Conservation (phyloP, 176 grass and related monocot species). For the Oryza rufipogon region DNA sequence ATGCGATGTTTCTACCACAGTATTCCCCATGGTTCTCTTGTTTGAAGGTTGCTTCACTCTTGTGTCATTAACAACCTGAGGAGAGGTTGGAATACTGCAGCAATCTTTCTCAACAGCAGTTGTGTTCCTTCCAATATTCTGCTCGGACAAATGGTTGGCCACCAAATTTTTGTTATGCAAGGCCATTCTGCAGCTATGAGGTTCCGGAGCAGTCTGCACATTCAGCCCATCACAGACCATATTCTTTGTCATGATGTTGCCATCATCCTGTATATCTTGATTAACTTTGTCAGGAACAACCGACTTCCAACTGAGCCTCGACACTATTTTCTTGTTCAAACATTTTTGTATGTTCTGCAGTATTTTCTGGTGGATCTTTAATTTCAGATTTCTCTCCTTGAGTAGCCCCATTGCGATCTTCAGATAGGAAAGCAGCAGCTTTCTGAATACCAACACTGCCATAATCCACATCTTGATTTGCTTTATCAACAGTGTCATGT, state of each 20-base stretch:
- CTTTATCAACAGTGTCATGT: slow-evolving; percentile 33
- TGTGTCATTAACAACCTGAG: neutral
- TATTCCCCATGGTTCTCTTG: slow-evolving; percentile 1
- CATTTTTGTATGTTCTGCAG: neutral
- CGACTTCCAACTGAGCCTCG: slow-evolving; percentile 7
- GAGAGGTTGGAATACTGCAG: neutral
- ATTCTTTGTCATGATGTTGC: slow-evolving; percentile 26
- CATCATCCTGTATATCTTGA: slow-evolving; percentile 31
- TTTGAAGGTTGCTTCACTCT: slow-evolving; percentile 3
- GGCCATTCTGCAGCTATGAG: slow-evolving; percentile 29
- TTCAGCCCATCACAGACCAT: neutral
- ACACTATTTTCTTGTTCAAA: slow-evolving; percentile 14
- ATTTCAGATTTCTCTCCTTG: slow-evolving; percentile 39
- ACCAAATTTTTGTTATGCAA: slow-evolving; percentile 38
- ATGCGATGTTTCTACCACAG: slow-evolving; percentile 26
- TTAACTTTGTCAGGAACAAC: slow-evolving; percentile 20
- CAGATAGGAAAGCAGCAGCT: slow-evolving; percentile 21
- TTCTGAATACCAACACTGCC: neutral
- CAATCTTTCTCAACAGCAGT: slow-evolving; percentile 8
- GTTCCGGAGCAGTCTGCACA: slow-evolving; percentile 10
- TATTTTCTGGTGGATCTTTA: slow-evolving; percentile 28
- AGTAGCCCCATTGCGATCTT: slow-evolving; percentile 16
- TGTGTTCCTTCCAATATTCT: slow-evolving; percentile 20
- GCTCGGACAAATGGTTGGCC: slow-evolving; percentile 11
- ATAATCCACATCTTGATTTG: slow-evolving; percentile 32